A percentile compares a stretch with the other conserved stretches of the same genome.
These are phyloP conservation scores for Delitschia confertaspora DNA, from an alignment of 495 filamentous ascomycete species.

Conservation along the genomic window DNA sequence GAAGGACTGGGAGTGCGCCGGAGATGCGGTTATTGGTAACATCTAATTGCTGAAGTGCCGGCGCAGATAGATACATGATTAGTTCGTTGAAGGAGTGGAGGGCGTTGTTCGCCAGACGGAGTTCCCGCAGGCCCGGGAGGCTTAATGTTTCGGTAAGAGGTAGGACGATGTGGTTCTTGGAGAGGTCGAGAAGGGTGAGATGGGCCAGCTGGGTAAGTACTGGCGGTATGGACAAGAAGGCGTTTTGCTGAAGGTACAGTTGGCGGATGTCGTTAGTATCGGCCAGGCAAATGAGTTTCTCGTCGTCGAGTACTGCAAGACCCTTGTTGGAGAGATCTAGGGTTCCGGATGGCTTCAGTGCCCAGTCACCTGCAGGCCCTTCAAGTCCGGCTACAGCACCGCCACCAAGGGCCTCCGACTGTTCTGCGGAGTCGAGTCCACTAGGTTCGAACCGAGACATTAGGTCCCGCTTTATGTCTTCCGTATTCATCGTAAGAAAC, in stretches of 20 bases:
- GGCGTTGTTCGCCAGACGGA: slow-evolving; percentile 62
- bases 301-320: slow-evolving; percentile 39
- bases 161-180: slow-evolving; percentile 64
- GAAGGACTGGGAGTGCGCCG: slow-evolving; percentile 49
- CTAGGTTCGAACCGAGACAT: slow-evolving; percentile 56
- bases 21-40: slow-evolving; percentile 70
- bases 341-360: slow-evolving; percentile 25
- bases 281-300: slow-evolving; percentile 41
- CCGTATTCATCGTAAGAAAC: slow-evolving; percentile 67
- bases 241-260: slow-evolving; percentile 68
- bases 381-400: background rate
- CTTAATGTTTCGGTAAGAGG: slow-evolving; percentile 54
- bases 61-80: slow-evolving; percentile 54
- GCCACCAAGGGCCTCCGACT: slow-evolving; percentile 4
- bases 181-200: slow-evolving; percentile 66
- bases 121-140: slow-evolving; percentile 63
- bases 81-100: slow-evolving; percentile 58
- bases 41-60: slow-evolving; percentile 64
- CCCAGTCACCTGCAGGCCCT: slow-evolving; percentile 15
- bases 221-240: slow-evolving; percentile 58
- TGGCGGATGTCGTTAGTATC: slow-evolving; percentile 41
- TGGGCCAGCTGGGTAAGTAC: slow-evolving; percentile 57
- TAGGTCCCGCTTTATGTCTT: slow-evolving; percentile 72
- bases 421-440: slow-evolving; percentile 26
- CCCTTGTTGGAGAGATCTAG: slow-evolving; percentile 38